Base-by-base conservation (phyloP, 2,329 filamentous ascomycete species). In the Bertia moriformis region DNA sequence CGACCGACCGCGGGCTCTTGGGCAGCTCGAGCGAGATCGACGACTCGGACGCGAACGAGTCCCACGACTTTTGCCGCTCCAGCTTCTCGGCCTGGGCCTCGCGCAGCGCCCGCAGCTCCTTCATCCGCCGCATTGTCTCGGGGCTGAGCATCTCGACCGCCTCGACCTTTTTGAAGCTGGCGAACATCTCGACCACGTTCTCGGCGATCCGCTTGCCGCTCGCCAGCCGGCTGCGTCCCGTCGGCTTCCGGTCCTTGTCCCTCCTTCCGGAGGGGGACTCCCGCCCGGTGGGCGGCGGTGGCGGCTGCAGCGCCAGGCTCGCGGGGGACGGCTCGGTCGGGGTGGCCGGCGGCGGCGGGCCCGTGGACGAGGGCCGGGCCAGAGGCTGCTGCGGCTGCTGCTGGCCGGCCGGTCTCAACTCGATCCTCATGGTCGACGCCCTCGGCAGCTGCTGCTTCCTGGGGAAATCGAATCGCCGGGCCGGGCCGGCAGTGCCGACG, bases 61-160 rank as follows among this genome's bases (percentile, higher is more conserved):
- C 18, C 46, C 49, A 18, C 40, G 48, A 40, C 32, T 42, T 38
- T 22, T 43, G 41, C 37, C 46, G 43, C 45, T 47, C 39, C 14
- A 56, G 41, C 17, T 44, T 43, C n/a, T n/a, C n/a, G n/a, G n/a
- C n/a, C 24, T 43, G 41, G 38, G 46, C 44, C 22, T 48, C 41
- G 40, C 55, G 47, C 19, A 53, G 43, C 32, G 57, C 56, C 19
- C 54, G 48, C 17, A 45, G 61, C 48, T 53, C 56, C 38, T 58
- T 63, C 17, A 66, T 59, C 38, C 61, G 58, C 45, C 70, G 62
- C 18, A 75, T 55, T 27, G 65, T 63, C 22, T 63, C 60, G 14
- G 70, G 65, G 10, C 71, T 69, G 12, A 76, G 53, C 59, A 75
- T 72, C 54, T 78, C 73, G 39, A 75, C 69, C 0, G 64, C 71